Conservation (phyloP, 768 basidiomycete species). For the Gautieria morchelliformis region DNA sequence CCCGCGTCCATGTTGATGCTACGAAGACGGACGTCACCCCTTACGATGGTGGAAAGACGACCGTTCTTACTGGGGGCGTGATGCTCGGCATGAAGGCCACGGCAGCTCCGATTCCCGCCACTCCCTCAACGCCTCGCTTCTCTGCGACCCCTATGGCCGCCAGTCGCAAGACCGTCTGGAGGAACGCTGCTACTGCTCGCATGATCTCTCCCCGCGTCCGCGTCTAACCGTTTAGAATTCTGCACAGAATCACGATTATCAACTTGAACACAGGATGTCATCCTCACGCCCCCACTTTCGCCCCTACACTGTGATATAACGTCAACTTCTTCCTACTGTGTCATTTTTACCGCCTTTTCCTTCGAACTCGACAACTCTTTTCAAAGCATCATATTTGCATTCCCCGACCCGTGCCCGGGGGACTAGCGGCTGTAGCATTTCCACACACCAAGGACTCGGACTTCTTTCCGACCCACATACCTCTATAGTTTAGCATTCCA, state of each 20-base stretch:
- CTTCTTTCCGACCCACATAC: background rate
- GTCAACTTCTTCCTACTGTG: background rate
- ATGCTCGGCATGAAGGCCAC: slow-evolving; percentile 54
- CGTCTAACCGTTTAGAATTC: slow-evolving; percentile 25
- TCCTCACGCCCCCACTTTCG: background rate
- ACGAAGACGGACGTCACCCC: slow-evolving; percentile 73
- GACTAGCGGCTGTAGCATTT: slow-evolving; percentile 10
- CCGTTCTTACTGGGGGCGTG: slow-evolving; percentile 78
- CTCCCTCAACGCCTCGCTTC: slow-evolving; percentile 23
- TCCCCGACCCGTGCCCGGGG: slow-evolving; percentile 3
- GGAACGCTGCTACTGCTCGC: slow-evolving; percentile 9
- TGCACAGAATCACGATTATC: slow-evolving; percentile 9
- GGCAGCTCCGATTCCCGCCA: slow-evolving; percentile 12
- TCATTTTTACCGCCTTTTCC: background rate
- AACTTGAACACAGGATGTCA: background rate
- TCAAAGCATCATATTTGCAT: background rate
- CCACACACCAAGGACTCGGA: background rate
- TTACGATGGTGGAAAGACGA: slow-evolving; percentile 83
- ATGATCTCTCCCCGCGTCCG: slow-evolving; percentile 52
- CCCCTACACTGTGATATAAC: background rate
- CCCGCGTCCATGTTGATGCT: slow-evolving; percentile 63
- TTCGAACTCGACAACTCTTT: background rate
- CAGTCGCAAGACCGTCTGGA: slow-evolving; percentile 4
- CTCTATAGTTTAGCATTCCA: slow-evolving; percentile 5
- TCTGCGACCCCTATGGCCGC: slow-evolving; percentile 15